Evolutionary conservation across 305 asterid genomes (phyloP), one percentile per base, ranked within the genome.

Genomic region (Withania somnifera): DNA sequence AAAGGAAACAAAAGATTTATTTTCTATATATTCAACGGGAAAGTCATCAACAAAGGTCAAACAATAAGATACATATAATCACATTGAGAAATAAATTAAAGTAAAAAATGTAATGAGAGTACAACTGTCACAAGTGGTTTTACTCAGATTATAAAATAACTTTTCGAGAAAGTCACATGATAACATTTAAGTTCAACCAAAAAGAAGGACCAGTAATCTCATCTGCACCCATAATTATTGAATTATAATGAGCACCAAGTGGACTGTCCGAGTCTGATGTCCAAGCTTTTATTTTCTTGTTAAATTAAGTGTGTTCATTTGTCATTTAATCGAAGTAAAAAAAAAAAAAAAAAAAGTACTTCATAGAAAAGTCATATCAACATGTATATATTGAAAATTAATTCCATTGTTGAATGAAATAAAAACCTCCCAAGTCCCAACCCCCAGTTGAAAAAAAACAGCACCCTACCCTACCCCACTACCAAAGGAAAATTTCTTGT

Each of bases 161-260:
- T 24, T 53, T 78, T 80, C 52, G 53, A 20, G 86, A 86, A 81
- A 87, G 89, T 90, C 95, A 93, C 94, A 90, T 90, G 94, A 87
- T 84, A n/a, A 81, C 45, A 38, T 10, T 38, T 84, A 88, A 89
- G 88, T 88, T 54, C 82, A 78, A 60, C 77, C 56, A 76, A 85
- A 85, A 86, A 83, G 38, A 86, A 93, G 94, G 91, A 81, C 93
- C 90, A 84, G 82, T 67, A 57, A 50, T n/a, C 77, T 40, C 84
- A 86, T 81, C 90, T 88, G 91, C 81, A 92, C 82, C 88, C 87
- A 87, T 87, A 82, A 89, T 94, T 89, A 94, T 92, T 90, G 87
- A 89, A 69, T 86, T 88, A 85, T 85, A 84, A 85, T 86, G 86
- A 69, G 42, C 76, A 83, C 81, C 91, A 86, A 91, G 88, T 90